phyloP scores from a whole-genome alignment of 2,329 filamentous ascomycete species.

The Stemphylium lycopersici region DNA sequence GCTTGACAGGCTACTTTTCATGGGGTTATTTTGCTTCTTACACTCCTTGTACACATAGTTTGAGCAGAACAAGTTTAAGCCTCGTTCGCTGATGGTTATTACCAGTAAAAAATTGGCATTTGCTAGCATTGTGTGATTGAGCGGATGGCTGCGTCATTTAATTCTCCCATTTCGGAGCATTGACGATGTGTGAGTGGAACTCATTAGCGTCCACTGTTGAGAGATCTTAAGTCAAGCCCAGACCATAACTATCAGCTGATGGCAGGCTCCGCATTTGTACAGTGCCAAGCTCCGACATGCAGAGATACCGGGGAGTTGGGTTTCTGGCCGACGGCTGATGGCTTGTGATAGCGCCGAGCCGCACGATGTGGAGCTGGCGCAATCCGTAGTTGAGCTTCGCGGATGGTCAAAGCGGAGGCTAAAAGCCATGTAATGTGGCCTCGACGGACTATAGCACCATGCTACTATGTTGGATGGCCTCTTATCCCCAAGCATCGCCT shows the following conservation, averaged over 20 bases:
- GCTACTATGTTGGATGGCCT: neutral
- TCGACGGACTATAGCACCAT: neutral
- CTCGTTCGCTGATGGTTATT: neutral
- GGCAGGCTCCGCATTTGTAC: constrained; percentile 12
- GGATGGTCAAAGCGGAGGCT: neutral
- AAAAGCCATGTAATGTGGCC: neutral
- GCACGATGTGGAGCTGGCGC: constrained; percentile 15
- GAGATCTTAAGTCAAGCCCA: neutral
- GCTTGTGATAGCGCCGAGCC: constrained; percentile 10
- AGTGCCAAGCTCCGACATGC: constrained; percentile 7
- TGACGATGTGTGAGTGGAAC: neutral
- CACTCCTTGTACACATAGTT: constrained; percentile 24
- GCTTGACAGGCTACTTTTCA: constrained; percentile 7
- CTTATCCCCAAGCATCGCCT: neutral
- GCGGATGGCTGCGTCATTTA: neutral
- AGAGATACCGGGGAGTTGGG: constrained; percentile 11
- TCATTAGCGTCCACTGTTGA: neutral
- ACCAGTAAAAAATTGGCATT: neutral
- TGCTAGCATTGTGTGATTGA: neutral
- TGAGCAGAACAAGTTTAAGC: constrained; percentile 6
- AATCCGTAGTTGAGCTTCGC: constrained; percentile 1
- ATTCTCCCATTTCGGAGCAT: neutral
- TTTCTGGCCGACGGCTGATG: constrained; percentile 14
- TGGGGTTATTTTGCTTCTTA: constrained; percentile 22
- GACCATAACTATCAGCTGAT: constrained; percentile 6